Conservation (phyloP, 106 monocot genomes). For the Dendrobium huoshanense region DNA sequence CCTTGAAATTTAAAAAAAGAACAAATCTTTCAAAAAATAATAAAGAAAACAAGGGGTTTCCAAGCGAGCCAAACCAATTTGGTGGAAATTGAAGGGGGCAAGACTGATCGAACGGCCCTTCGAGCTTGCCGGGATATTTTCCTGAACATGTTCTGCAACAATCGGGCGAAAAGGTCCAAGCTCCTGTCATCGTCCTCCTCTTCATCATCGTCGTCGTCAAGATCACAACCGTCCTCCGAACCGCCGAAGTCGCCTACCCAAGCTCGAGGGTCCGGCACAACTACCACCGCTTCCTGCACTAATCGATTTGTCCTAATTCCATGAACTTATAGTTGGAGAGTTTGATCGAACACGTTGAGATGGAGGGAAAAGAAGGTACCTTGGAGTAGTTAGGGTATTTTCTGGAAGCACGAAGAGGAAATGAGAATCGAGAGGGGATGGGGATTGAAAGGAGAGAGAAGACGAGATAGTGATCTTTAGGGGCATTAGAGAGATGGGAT, state of each 20-base stretch:
- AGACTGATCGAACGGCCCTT: constrained; percentile 72
- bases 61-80: constrained; percentile 44
- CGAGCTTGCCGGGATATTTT: constrained; percentile 69
- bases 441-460: background rate
- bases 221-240: constrained; percentile 4
- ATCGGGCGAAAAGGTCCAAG: constrained; percentile 72
- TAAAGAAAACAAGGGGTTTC: background rate
- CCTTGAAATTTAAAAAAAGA: background rate
- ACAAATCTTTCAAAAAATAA: background rate
- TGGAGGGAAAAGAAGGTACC: background rate
- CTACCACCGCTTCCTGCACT: constrained; percentile 43
- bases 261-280: constrained; percentile 47
- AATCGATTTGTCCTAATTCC: background rate
- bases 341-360: background rate
- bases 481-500: background rate
- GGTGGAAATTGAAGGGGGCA: constrained; percentile 65
- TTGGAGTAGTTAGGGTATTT: constrained; percentile 2
- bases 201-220: constrained; percentile 46
- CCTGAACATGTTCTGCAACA: constrained; percentile 58
- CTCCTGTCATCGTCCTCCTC: constrained; percentile 79
- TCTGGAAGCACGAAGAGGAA: background rate
- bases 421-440: background rate
- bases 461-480: background rate
- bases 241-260: constrained; percentile 33
- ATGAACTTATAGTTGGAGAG: background rate